Conservation (phyloP, 345 rosid genomes). For the Eucalyptus pauciflora region DNA sequence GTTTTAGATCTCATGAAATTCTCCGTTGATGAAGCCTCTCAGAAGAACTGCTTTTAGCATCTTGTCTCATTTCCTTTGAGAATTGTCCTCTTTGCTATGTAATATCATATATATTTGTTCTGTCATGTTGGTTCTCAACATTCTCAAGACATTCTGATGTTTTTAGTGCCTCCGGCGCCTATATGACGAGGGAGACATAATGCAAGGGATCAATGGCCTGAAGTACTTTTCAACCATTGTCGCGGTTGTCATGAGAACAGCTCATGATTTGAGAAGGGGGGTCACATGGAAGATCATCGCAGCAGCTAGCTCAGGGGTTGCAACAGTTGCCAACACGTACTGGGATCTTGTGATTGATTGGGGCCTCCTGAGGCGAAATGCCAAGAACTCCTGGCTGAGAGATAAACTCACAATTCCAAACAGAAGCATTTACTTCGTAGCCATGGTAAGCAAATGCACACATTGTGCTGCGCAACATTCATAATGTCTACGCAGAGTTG, state of each 20-base stretch:
- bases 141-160: neutral
- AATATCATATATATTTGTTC: neutral
- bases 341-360: conserved; percentile 76
- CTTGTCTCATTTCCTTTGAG: neutral
- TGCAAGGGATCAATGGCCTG: conserved; percentile 27
- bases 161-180: conserved; percentile 50
- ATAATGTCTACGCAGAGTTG: neutral
- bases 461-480: neutral
- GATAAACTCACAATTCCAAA: conserved; percentile 48
- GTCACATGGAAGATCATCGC: conserved; percentile 32
- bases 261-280: conserved; percentile 10
- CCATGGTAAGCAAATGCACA: conserved; percentile 34
- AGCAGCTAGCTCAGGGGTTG: conserved; percentile 36
- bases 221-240: conserved; percentile 54
- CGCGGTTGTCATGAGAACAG: conserved; percentile 45
- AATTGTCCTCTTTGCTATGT: neutral
- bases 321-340: conserved; percentile 41
- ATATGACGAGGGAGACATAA: conserved; percentile 36
- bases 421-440: conserved; percentile 52
- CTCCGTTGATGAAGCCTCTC: neutral
- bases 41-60: neutral
- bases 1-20: neutral
- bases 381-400: conserved; percentile 70
- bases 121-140: neutral
- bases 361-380: conserved; percentile 56